These are phyloP conservation scores for Phyllosticta paracitricarpa DNA, from an alignment of 2,329 filamentous ascomycete genomes.

Conservation along the genomic window DNA sequence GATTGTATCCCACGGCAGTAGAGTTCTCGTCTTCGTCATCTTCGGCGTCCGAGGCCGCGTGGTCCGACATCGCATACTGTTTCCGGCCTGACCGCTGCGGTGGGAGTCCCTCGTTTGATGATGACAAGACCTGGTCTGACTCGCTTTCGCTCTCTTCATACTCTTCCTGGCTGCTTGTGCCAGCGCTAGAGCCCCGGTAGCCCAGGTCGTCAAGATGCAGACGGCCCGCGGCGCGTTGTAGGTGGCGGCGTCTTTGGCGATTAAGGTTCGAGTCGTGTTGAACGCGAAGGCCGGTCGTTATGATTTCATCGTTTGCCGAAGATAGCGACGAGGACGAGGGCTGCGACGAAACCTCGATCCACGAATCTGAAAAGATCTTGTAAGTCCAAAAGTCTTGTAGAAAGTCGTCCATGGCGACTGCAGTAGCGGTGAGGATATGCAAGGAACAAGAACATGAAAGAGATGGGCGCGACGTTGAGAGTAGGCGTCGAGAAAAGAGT, in stretches of 20 bases:
- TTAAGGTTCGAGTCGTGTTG: constrained; percentile 53
- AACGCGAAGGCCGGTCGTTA: constrained; percentile 77
- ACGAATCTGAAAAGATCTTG: constrained; percentile 54
- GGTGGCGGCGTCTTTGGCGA: constrained; percentile 43
- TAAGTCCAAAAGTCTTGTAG: constrained; percentile 11
- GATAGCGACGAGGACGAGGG: constrained; percentile 90
- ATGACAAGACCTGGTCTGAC: constrained; percentile 61
- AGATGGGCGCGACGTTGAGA: background rate
- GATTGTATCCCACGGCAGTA: constrained; percentile 63
- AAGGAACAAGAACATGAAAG: background rate
- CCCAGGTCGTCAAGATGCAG: constrained; percentile 20
- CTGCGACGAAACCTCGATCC: constrained; percentile 88
- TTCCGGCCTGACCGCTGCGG: constrained; percentile 18
- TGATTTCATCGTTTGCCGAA: constrained; percentile 74
- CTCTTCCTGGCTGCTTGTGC: constrained; percentile 75
- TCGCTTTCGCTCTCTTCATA: constrained; percentile 91
- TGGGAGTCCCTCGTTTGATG: constrained; percentile 51
- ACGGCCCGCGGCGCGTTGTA: constrained; percentile 22
- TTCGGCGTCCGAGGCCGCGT: constrained; percentile 26
- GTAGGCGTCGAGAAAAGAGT: background rate
- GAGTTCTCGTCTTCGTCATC: constrained; percentile 54
- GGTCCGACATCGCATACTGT: constrained; percentile 24
- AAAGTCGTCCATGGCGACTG: constrained; percentile 8
- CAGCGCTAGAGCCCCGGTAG: constrained; percentile 28
- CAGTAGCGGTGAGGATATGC: background rate